These are phyloP conservation scores for Piloderma croceum DNA, from an alignment of 768 basidiomycete species.

Conservation along the genomic window DNA sequence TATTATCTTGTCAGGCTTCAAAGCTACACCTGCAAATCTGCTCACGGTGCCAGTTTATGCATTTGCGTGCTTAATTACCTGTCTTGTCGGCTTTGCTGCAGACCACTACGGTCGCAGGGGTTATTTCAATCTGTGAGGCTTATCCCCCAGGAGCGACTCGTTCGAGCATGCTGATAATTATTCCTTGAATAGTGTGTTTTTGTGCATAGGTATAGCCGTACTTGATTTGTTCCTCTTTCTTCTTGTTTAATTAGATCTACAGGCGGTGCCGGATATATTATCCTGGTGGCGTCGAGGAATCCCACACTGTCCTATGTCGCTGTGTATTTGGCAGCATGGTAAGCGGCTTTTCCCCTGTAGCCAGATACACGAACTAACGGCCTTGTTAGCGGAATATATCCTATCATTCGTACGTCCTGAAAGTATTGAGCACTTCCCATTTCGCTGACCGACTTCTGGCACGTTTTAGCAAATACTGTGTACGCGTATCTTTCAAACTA, in stretches of 20 bases:
- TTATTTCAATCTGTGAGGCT: conserved; percentile 55
- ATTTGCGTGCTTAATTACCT: conserved; percentile 63
- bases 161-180: conserved; percentile 23
- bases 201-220: neutral
- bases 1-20: conserved; percentile 42
- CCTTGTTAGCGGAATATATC: conserved; percentile 59
- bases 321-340: conserved; percentile 67
- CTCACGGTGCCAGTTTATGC: conserved; percentile 74
- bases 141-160: conserved; percentile 13
- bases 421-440: no score
- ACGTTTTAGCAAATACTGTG: conserved; percentile 52
- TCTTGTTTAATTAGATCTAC: conserved; percentile 8
- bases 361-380: conserved; percentile 2
- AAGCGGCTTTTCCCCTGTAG: conserved; percentile 24
- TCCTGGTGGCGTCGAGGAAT: conserved; percentile 56
- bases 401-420: conserved; percentile 55
- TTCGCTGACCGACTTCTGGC: no score
- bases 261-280: conserved; percentile 64
- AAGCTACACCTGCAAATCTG: conserved; percentile 69
- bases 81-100: conserved; percentile 54
- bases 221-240: conserved; percentile 2
- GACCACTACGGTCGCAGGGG: conserved; percentile 59
- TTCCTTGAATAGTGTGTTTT: conserved; percentile 14
- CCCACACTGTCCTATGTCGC: conserved; percentile 67
- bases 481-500: no score